Base-by-base conservation (phyloP, 306 rosid genomes). In the Cicer judaicum region DNA sequence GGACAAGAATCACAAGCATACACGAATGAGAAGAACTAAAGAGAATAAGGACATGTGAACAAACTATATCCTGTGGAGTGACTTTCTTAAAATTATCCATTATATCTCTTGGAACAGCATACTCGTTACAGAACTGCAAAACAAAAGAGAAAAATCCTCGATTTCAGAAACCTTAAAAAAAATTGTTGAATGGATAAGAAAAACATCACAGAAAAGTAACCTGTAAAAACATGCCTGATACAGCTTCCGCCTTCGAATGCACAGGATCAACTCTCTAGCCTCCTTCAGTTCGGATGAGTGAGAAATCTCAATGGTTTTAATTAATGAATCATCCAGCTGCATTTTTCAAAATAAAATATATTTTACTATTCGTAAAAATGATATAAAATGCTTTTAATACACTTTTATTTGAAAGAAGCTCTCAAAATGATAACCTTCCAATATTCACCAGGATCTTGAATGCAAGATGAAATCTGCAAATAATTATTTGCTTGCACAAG, bases 61-160 rank as follows among this genome's bases (percentile, higher is more conserved):
- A 94, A 83, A 90, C 87, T 79, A 94, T 94, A 79, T 94, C 98
- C 85, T 88, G 90, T 10, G 97, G 89, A 44, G 97, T 94, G 78
- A 91, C 93, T 19, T 87, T 86, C 85, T 87, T 91, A 79, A 89
- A 91, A 72, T 90, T 73, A 43, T 90, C 96, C 70, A 90, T 68
- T 83, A 83, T 85, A 75, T 90, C 89, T 87, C 85, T 94, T 13
- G 98, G 98, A 61, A 94, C 95, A n/a, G 97, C 85, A 88, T 94
- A 94, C 77, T 91, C 96, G 34, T 91, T 94, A 79, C 97, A 91
- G 63, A 91, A 94, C 98, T 94, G 88, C 79, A 82, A 81, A 41
- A 68, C 21, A 39, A 76, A 60, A 54, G 36, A 55, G 59, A 19
- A 64, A 29, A 13, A 18, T 73, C 60, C 14, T 59, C 53, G 69